Percentiles rank a stretch among this genome's conserved stretches.
Evolutionary conservation across 2,329 filamentous ascomycete species (phyloP).

Genomic region (Paramyrothecium roridum): DNA sequence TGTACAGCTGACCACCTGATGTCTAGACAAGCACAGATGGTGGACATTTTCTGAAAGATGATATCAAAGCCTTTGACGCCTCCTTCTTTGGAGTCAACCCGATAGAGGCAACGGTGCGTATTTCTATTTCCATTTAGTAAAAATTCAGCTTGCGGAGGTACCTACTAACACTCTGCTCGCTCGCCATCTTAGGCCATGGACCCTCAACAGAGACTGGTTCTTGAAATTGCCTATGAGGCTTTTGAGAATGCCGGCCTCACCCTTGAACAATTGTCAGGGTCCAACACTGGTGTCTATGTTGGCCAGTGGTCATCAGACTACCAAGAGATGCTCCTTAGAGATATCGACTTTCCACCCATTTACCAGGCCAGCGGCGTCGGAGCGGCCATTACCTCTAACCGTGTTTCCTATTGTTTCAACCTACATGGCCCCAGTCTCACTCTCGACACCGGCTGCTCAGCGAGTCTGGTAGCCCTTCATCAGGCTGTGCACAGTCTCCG

Average conservation of each 20-base stretch:
- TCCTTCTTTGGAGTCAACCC: constrained; percentile 16
- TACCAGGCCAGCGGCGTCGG: constrained; percentile 42
- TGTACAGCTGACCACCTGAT: no score
- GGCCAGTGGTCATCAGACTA: constrained; percentile 21
- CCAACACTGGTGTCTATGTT: constrained; percentile 24
- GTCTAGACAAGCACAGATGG: constrained; percentile 11
- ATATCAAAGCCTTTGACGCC: constrained; percentile 19
- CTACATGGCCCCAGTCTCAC: constrained; percentile 44
- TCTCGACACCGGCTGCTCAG: constrained; percentile 49
- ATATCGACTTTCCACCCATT: constrained; percentile 40
- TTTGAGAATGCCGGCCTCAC: constrained; percentile 28
- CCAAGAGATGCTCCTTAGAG: constrained; percentile 14
- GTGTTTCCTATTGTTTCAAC: constrained; percentile 47
- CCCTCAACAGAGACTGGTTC: constrained; percentile 21
- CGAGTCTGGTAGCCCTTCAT: constrained; percentile 44
- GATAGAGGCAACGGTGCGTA: constrained; percentile 11
- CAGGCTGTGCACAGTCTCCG: constrained; percentile 32
- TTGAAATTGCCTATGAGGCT: constrained; percentile 22
- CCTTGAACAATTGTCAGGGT: constrained; percentile 19
- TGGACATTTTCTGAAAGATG: constrained; percentile 22
- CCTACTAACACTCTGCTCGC: no score
- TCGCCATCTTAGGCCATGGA: constrained; percentile 14
- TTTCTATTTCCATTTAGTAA: no score
- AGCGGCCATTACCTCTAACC: constrained; percentile 39
- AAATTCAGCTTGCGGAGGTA: no score